Evolutionary conservation across 2,329 filamentous ascomycete genomes (phyloP), one percentile per base, ranked within the genome.

Genomic region (Colletotrichum euphorbiae): DNA sequence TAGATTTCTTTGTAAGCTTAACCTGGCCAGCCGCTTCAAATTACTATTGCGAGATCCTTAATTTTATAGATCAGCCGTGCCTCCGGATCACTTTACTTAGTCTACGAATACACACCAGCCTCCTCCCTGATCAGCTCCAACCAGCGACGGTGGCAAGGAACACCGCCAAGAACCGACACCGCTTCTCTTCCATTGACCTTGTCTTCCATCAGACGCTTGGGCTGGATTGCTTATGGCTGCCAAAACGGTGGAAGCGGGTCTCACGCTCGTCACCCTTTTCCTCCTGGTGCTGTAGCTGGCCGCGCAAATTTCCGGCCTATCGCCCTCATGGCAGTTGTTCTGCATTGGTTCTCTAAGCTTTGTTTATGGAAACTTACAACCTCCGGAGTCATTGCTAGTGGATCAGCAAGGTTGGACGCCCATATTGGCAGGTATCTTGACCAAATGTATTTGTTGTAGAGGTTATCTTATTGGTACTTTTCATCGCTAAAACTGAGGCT

Each of bases 391-490:
- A 45, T 85, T 85, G 62, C 74, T 85, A 6, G 74, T 85, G 4
- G 83, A 83, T 85, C 80, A 7, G 69, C 79, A 1, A 84, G 88
- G 17, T 85, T 89, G 68, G 89, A 91, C 91, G 61, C 89, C 88
- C 48, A 90, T 89, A 73, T 87, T 89, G 2, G 77, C 88, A 40
- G 85, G 85, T 7, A 81, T 88, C 6, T 74, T 88, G 38, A 73
- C 83, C 19, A 81, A 84, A 80, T 3, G 82, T 81, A 0, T 78
- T 92, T 62, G 89, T 91, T 4, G 88, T 92, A 15, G 90, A 92
- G 72, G 87, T 92, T 60, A 85, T 92, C 31, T 80, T 92, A 13
- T 91, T 92, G 74, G 87, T 91, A 79, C 84, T 91, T 2, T 75
- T 92, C 62, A 81, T 92, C 7, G 75, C 73, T 12, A 77, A 78